Conservation (phyloP, 495 filamentous ascomycete species). For the Darksidea phi region DNA sequence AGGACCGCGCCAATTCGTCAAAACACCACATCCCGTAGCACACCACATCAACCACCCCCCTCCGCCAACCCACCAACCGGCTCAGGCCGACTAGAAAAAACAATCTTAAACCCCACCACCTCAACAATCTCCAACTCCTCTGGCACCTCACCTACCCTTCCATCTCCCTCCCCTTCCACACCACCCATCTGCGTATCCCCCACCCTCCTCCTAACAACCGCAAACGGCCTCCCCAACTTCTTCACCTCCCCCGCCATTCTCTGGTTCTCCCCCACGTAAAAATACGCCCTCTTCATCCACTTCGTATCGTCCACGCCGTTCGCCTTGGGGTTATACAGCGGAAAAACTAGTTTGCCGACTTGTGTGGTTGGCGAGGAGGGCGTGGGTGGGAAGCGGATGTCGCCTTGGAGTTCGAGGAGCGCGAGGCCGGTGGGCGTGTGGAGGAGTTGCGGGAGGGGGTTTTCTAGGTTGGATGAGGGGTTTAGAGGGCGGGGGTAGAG, state of each 20-base stretch:
- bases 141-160: conserved; percentile 28
- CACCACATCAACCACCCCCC: neutral
- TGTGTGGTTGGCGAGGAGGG: conserved; percentile 42
- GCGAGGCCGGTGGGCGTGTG: conserved; percentile 77
- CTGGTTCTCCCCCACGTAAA: conserved; percentile 88
- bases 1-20: too few relatives aligned
- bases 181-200: conserved; percentile 3
- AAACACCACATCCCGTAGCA: neutral
- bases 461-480: conserved; percentile 38
- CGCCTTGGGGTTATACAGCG: conserved; percentile 57
- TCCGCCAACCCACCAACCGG: conserved; percentile 57
- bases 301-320: conserved; percentile 50
- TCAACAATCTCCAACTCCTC: conserved; percentile 71
- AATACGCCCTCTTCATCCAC: conserved; percentile 86
- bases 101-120: conserved; percentile 81
- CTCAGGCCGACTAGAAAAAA: conserved; percentile 85
- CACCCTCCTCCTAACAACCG: conserved; percentile 62
- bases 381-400: conserved; percentile 64
- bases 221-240: conserved; percentile 74
- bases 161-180: conserved; percentile 24
- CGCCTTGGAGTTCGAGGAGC: conserved; percentile 87
- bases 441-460: conserved; percentile 78
- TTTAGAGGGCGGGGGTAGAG: conserved; percentile 38
- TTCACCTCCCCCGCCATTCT: conserved; percentile 87
- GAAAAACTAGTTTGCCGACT: conserved; percentile 77